Conservation (phyloP, 2,329 filamentous ascomycete species). For the Arthrobotrys entomopaga region DNA sequence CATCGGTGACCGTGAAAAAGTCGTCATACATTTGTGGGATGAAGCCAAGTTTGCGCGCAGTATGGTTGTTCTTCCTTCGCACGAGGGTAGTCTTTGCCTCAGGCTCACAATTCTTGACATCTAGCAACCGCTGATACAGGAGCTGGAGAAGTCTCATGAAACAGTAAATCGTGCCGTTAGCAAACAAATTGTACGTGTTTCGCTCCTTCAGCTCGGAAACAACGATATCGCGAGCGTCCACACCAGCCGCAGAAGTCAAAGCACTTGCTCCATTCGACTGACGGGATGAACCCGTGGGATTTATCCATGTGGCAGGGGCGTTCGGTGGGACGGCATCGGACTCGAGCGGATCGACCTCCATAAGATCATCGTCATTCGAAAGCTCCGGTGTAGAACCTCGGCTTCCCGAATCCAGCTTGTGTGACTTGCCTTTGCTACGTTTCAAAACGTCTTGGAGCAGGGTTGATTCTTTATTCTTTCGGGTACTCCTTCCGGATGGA, state of each 20-base stretch:
- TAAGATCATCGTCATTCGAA: conserved; percentile 75
- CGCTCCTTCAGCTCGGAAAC: conserved; percentile 70
- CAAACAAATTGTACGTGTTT: conserved; percentile 80
- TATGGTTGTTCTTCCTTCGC: conserved; percentile 78
- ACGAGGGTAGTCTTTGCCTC: conserved; percentile 78
- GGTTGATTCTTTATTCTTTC: conserved; percentile 75
- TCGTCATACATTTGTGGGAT: conserved; percentile 77
- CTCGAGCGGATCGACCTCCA: conserved; percentile 68
- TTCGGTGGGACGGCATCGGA: conserved; percentile 60
- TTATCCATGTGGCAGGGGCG: conserved; percentile 72
- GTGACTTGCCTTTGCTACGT: conserved; percentile 68
- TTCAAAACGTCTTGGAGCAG: conserved; percentile 88
- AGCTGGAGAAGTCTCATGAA: conserved; percentile 94
- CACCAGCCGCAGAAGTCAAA: conserved; percentile 70
- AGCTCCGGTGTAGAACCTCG: conserved; percentile 90
- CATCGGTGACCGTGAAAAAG: conserved; percentile 76
- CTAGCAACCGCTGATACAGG: conserved; percentile 84
- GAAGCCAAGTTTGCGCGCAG: conserved; percentile 84
- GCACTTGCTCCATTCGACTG: conserved; percentile 68
- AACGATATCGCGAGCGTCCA: conserved; percentile 82
- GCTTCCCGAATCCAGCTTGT: conserved; percentile 83
- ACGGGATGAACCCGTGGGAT: conserved; percentile 69
- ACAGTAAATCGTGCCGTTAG: conserved; percentile 89
- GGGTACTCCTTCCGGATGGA: conserved; percentile 70
- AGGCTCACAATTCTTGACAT: conserved; percentile 81